Base-by-base conservation (phyloP, 164 flowering plant species). In the Piper betle region DNA sequence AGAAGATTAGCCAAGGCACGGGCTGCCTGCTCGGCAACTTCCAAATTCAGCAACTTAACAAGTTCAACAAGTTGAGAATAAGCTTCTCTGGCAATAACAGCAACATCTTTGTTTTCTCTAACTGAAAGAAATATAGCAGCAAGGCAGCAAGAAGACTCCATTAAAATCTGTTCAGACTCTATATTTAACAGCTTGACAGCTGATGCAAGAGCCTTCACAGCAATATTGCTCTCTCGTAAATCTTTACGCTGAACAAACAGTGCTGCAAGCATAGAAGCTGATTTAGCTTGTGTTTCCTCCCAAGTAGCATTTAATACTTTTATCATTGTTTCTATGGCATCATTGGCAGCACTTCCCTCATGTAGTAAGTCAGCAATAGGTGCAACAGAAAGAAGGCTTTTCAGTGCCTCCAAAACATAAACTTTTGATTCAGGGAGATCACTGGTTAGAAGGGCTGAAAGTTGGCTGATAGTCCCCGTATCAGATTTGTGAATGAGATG, bases 401-500 rank as follows among this genome's bases (percentile, higher is more conserved):
- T 83, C 40, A 94, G 68, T 61, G 97, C 96, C 81, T 94, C 97
- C 77, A 94, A 78, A 66, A 94, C 92, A 76, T 84, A 82, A 60
- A 87, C 72, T 78, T 94, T 94, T 17, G 99, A 94, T 68, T 91
- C 96, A 53, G 99, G 99, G 50, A 86, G 78, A 70, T 94, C 99
- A 73, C 97, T 88, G 63, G 86, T 84, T 61, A 94, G 73, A 58
- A 94, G 72, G 54, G 99, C 90, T 62, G 93, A 82, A 43, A 94
- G 91, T 64, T 94, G 99, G 68, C 97, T 91, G 60, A 91, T 94
- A 16, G 97, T 91, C 64, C 95, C 80, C 38, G 96, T 86, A 77
- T 91, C 99, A 50, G 99, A 91, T 75, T 86, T 94, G 69, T 87
- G 97, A 59, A 94, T 94, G 57, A 94, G 76, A 78, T 88, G 95